Conservation (phyloP, 1,284 basidiomycete species). For the Leucoagaricus sp. region DNA sequence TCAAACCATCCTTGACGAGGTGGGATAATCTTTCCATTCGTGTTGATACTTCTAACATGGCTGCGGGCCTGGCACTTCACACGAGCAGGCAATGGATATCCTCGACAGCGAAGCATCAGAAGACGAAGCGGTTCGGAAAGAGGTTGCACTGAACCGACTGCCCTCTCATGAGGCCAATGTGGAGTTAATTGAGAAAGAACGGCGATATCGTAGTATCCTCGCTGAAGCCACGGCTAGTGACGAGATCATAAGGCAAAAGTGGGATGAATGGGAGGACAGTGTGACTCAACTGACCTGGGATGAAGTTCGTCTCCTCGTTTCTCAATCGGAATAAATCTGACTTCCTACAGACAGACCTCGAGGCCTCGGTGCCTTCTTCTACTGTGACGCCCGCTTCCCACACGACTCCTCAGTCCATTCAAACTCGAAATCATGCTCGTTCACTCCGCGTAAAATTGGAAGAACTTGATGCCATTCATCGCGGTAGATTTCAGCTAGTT, state of each 20-base stretch:
- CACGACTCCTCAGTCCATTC: constrained; percentile 36
- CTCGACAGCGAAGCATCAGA: constrained; percentile 89
- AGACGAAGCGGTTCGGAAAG: constrained; percentile 70
- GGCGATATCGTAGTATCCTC: constrained; percentile 74
- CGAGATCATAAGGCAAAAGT: constrained; percentile 74
- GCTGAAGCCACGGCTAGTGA: constrained; percentile 77
- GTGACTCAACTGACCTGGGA: constrained; percentile 73
- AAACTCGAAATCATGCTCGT: constrained; percentile 67
- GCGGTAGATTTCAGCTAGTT: constrained; percentile 62
- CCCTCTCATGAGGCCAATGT: constrained; percentile 82
- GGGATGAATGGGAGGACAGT: constrained; percentile 83
- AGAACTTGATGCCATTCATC: constrained; percentile 74
- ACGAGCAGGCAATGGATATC: constrained; percentile 77
- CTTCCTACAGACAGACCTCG: constrained; percentile 61
- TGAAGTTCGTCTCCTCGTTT: constrained; percentile 36
- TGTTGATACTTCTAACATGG: background rate
- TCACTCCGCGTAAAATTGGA: constrained; percentile 80
- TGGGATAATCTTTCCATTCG: constrained; percentile 31
- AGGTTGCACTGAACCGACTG: constrained; percentile 48
- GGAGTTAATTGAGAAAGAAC: constrained; percentile 70
- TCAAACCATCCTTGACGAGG: constrained; percentile 73
- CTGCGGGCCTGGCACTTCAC: constrained; percentile 5
- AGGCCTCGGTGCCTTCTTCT: constrained; percentile 68
- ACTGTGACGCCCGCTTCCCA: constrained; percentile 41
- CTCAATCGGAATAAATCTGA: background rate